These are phyloP conservation scores for Calonectria pseudoreteaudii DNA, from an alignment of 2,329 filamentous ascomycete genomes.

Conservation along the genomic window DNA sequence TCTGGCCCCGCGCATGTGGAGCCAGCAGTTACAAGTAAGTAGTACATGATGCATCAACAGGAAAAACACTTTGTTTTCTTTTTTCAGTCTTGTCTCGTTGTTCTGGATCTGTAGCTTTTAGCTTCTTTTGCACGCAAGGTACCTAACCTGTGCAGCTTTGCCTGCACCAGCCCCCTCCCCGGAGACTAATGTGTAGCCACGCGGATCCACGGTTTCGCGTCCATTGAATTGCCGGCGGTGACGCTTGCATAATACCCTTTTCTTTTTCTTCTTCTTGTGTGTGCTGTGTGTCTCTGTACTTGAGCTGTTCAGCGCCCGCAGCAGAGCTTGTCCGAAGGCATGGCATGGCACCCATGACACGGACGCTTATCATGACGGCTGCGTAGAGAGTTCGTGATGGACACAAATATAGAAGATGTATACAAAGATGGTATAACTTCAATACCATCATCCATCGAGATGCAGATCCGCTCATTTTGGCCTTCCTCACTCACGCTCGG, in stretches of 20 bases:
- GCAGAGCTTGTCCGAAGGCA: neutral
- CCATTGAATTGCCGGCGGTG: slow-evolving; percentile 22
- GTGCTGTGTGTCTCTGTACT: neutral
- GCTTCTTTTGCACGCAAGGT: neutral
- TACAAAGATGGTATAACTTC: neutral
- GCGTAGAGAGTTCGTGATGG: neutral
- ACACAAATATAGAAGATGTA: neutral
- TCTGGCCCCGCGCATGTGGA: slow-evolving; percentile 9
- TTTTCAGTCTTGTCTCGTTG: neutral
- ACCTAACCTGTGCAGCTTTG: neutral
- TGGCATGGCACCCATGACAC: neutral
- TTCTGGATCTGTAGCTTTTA: neutral
- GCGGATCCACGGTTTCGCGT: neutral
- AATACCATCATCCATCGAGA: neutral
- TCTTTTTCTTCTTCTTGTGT: neutral
- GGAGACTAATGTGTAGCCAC: neutral
- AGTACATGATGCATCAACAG: slow-evolving; percentile 9
- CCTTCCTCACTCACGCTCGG: neutral
- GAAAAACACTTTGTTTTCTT: neutral
- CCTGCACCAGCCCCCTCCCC: neutral
- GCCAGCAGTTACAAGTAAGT: no score
- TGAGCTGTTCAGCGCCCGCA: neutral
- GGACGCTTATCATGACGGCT: neutral
- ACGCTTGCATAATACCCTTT: slow-evolving; percentile 1
- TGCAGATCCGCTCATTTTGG: neutral